Base-by-base conservation (phyloP, 371 early-diverging fungal genomes). In the Mucor sp. region DNA sequence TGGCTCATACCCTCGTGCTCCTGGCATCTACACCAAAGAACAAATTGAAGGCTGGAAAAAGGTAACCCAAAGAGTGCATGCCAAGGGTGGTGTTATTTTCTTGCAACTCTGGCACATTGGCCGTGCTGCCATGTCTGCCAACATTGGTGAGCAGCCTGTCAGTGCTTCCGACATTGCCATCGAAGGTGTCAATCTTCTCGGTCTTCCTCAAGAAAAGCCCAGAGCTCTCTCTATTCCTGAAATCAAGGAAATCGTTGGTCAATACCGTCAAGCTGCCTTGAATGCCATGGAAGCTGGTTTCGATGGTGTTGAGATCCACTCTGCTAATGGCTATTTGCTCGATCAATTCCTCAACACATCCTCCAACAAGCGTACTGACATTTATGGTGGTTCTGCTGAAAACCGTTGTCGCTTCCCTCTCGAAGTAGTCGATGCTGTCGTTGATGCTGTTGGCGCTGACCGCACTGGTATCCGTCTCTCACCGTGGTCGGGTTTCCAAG, bases 341-440 rank as follows among this genome's bases (percentile, higher is more conserved):
- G 78, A 85, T 61, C 85, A 88, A 56, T 91, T 92, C 39, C 63
- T 77, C 39, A 74, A 77, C 56, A 60, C 67, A 14, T 61, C 55
- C 15, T 80, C 87, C 41, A 96, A 96, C 79, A 68, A 86, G 28
- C 64, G 67, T 41, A 69, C 70, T 1, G 67, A 70, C 27, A 66
- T 84, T 32, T 96, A 94, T 69, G 91, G 90, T 58, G 93, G 93
- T 1, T 82, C 87, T 1, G 82, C 89, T 33, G 91, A 92, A 62
- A 93, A 94, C 76, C 85, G 94, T 27, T 75, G 76, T 14, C 84
- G 93, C 2, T 83, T 94, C 63, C 37, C 85, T 14, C 43, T 89
- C 2, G 92, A 93, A 63, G 75, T 84, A 0, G 71, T 88, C 12
- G 66, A 69, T 28, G 78, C 74, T 2, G 84, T 92, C 25, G 81